phyloP scores from a whole-genome alignment of 768 basidiomycete genomes.

The Psilocybe subaeruginosa region DNA sequence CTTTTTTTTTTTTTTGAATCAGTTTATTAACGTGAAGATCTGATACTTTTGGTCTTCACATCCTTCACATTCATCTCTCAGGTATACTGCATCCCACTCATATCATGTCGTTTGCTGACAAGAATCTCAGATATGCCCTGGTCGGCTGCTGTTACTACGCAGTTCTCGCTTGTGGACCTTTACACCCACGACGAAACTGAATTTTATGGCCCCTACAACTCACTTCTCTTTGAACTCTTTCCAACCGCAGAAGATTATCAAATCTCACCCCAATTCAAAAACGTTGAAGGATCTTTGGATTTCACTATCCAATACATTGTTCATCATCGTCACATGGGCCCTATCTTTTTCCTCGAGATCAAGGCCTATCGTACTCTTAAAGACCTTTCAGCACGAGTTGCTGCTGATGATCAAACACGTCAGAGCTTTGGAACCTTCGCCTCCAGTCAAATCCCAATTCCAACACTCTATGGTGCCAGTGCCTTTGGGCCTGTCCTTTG shows the following conservation, averaged over 20 bases:
- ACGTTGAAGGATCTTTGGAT: constrained; percentile 10
- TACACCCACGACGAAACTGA: constrained; percentile 10
- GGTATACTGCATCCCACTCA: too few relatives aligned
- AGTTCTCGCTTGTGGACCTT: constrained; percentile 13
- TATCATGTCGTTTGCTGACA: too few relatives aligned
- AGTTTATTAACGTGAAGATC: too few relatives aligned
- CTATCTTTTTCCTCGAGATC: constrained; percentile 22
- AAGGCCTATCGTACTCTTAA: constrained; percentile 15
- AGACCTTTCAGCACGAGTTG: constrained; percentile 10
- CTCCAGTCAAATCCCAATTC: constrained; percentile 11
- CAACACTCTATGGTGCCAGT: constrained; percentile 21
- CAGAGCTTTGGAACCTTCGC: constrained; percentile 14
- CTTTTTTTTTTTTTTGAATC: too few relatives aligned
- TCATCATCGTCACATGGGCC: constrained; percentile 4
- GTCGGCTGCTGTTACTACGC: constrained; percentile 6
- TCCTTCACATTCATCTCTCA: too few relatives aligned
- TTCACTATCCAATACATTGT: constrained; percentile 17
- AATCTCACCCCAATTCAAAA: constrained; percentile 18
- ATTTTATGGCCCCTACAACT: constrained; percentile 16
- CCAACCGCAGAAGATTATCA: constrained; percentile 16
- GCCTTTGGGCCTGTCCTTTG: constrained; percentile 22
- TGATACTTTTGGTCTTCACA: too few relatives aligned
- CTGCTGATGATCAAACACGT: constrained; percentile 23
- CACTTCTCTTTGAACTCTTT: constrained; percentile 16
- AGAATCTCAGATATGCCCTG: constrained; percentile 1